Evolutionary conservation across 495 filamentous ascomycete species (phyloP).

Genomic region (Pseudevernia furfuracea): DNA sequence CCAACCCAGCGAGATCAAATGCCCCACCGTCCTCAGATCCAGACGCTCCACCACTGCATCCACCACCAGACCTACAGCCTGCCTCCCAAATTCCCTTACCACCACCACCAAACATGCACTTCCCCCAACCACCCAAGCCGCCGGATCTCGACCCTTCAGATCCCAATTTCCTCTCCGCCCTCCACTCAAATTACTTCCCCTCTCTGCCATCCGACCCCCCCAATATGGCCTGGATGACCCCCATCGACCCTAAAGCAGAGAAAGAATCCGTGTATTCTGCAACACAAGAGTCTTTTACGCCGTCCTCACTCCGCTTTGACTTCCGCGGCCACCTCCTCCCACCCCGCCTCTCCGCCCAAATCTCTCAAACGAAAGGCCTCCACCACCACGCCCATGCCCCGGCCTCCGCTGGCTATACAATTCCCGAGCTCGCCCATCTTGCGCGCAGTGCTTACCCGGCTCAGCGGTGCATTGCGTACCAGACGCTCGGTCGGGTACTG

Average conservation of each 20-base stretch:
- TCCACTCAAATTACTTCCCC: constrained; percentile 91
- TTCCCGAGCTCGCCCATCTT: constrained; percentile 77
- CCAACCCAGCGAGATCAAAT: constrained; percentile 13
- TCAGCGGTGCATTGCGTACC: constrained; percentile 87
- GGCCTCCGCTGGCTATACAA: constrained; percentile 88
- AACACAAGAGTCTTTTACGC: constrained; percentile 55
- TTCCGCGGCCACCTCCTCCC: constrained; percentile 72
- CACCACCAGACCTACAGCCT: constrained; percentile 37
- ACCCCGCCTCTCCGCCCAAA: constrained; percentile 58
- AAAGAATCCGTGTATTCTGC: constrained; percentile 74
- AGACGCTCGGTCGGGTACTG: constrained; percentile 77
- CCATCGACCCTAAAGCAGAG: constrained; percentile 49
- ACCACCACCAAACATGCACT: constrained; percentile 42
- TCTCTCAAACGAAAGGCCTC: constrained; percentile 68
- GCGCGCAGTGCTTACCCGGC: constrained; percentile 73
- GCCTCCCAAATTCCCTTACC: constrained; percentile 30
- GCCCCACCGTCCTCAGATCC: background rate
- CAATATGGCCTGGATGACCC: constrained; percentile 82
- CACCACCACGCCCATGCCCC: constrained; percentile 94
- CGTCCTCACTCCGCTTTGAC: constrained; percentile 78
- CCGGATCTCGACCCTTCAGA: constrained; percentile 76
- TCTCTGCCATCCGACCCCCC: constrained; percentile 74
- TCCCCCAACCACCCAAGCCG: constrained; percentile 44
- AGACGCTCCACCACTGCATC: constrained; percentile 35
- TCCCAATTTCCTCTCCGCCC: constrained; percentile 69